Conservation (phyloP, 805 yeast genomes). For the Lachancea thermotolerans region DNA sequence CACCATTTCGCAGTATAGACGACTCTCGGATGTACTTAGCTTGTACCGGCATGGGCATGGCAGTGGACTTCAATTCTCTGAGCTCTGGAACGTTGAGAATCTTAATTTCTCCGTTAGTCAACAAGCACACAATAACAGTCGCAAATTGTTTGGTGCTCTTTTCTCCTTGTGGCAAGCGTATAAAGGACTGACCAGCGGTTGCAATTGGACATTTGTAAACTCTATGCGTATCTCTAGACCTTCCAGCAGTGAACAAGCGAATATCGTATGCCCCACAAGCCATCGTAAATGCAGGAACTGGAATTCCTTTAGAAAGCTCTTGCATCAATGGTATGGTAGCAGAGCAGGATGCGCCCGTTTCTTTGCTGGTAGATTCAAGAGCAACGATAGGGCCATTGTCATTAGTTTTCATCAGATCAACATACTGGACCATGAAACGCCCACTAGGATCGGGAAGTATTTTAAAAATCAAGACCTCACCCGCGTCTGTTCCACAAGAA, state of each 20-base stretch:
- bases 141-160: conserved; percentile 33
- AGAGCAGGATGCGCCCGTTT: conserved; percentile 54
- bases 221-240: conserved; percentile 57
- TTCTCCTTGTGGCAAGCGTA: conserved; percentile 12
- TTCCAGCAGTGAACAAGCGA: conserved; percentile 54
- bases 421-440: conserved; percentile 48
- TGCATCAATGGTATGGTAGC: conserved; percentile 56
- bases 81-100: conserved; percentile 53
- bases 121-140: conserved; percentile 41
- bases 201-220: conserved; percentile 43
- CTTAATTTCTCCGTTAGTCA: conserved; percentile 43
- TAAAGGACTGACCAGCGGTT: conserved; percentile 45
- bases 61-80: conserved; percentile 46
- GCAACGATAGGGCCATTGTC: conserved; percentile 43
- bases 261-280: conserved; percentile 53
- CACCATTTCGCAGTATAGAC: conserved; percentile 47
- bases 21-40: conserved; percentile 38
- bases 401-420: conserved; percentile 42
- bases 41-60: conserved; percentile 39
- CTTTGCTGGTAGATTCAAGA: conserved; percentile 52
- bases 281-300: conserved; percentile 56
- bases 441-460: conserved; percentile 60
- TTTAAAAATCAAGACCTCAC: conserved; percentile 61
- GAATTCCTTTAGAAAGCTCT: conserved; percentile 52
- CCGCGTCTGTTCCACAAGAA: conserved; percentile 69